Percentiles rank a stretch among this genome's conserved stretches.
Conservation (phyloP, 176 grass and related monocot genomes). For the Eragrostis nindensis region DNA sequence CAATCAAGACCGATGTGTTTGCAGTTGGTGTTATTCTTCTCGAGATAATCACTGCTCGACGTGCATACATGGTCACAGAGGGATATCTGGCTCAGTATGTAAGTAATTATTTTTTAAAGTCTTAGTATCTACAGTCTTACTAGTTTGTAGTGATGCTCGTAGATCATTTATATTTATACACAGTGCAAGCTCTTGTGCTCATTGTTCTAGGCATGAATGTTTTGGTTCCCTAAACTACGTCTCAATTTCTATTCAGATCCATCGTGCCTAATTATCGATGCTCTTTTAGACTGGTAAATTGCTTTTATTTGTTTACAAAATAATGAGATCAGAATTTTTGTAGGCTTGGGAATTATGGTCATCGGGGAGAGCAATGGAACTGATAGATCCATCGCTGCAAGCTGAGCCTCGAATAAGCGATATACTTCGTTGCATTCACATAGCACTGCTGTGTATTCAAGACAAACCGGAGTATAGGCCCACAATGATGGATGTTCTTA, state of each 20-base stretch:
- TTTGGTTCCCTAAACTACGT: no score
- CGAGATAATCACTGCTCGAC: background rate
- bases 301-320: background rate
- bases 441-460: conserved; percentile 37
- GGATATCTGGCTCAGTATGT: background rate
- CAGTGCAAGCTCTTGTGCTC: no score
- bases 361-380: background rate
- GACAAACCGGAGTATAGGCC: conserved; percentile 9
- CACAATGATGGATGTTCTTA: conserved; percentile 1
- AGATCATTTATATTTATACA: no score
- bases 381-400: background rate
- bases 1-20: conserved; percentile 30
- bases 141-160: no score
- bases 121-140: no score
- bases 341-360: conserved; percentile 9
- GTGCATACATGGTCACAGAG: no score
- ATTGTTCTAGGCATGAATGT: no score
- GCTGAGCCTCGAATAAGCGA: background rate
- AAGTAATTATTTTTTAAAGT: background rate
- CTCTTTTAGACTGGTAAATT: no score
- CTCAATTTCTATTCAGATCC: no score
- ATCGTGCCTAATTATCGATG: no score
- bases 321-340: no score
- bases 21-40: conserved; percentile 23
- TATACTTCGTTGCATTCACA: conserved; percentile 13